Conservation (phyloP, 306 rosid genomes). For the Quercus ilex region DNA sequence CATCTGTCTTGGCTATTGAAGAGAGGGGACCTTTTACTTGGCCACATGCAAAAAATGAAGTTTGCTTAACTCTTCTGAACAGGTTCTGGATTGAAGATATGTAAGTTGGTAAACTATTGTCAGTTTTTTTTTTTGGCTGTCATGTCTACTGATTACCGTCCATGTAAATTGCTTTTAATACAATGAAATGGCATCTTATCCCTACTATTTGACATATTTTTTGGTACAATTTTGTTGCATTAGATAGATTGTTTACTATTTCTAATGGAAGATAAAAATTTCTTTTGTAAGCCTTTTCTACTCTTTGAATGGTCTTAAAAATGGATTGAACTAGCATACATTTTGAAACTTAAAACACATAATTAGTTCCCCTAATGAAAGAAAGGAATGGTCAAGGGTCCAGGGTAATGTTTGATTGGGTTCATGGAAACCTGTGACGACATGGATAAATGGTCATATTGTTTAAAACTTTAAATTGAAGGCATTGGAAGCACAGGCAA, state of each 20-base stretch:
- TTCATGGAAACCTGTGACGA: no score
- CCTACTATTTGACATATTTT: neutral
- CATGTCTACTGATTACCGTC: neutral
- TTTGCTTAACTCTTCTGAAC: conserved; percentile 3
- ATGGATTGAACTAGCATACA: neutral
- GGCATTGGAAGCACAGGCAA: neutral
- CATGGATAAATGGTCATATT: no score
- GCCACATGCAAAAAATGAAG: conserved; percentile 2
- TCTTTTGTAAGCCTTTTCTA: neutral
- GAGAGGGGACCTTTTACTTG: conserved; percentile 9
- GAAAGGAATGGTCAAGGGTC: neutral
- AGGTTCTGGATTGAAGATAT: neutral
- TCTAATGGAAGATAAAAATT: neutral
- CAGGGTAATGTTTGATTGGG: no score
- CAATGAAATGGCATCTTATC: neutral
- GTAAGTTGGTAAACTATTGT: conserved; percentile 6
- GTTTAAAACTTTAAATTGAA: neutral
- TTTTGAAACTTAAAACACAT: neutral
- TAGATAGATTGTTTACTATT: neutral
- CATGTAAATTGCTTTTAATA: neutral
- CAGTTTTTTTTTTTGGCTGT: neutral
- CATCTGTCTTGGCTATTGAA: neutral
- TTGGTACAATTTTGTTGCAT: neutral
- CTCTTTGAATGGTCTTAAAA: neutral
- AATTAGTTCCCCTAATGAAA: neutral